phyloP scores from a whole-genome alignment of 2,329 filamentous ascomycete genomes.

The Penicillium digitatum region DNA sequence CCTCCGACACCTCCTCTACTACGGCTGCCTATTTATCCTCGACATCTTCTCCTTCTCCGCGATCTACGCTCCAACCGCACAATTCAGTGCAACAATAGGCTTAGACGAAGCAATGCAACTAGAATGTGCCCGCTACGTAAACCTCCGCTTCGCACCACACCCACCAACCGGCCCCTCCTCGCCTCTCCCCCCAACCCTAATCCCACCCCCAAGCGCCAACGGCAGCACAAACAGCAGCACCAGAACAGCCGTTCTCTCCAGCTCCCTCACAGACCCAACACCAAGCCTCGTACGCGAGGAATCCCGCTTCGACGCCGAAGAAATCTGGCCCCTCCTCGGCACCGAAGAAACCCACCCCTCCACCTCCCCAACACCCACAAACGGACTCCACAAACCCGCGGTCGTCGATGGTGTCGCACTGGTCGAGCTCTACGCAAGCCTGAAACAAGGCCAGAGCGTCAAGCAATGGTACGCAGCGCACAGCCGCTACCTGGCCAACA shows the following conservation, averaged over 20 bases:
- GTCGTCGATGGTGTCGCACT: slow-evolving; percentile 51
- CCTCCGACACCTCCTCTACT: slow-evolving; percentile 85
- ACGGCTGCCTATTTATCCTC: slow-evolving; percentile 82
- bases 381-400: slow-evolving; percentile 5
- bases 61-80: slow-evolving; percentile 79
- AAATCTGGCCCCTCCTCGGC: slow-evolving; percentile 45
- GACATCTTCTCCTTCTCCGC: slow-evolving; percentile 94
- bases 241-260: slow-evolving; percentile 13
- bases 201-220: slow-evolving; percentile 12
- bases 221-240: slow-evolving; percentile 13
- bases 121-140: slow-evolving; percentile 84
- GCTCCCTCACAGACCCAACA: slow-evolving; percentile 21
- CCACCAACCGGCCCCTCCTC: slow-evolving; percentile 25
- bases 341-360: slow-evolving; percentile 16
- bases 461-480: slow-evolving; percentile 82
- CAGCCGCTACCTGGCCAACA: slow-evolving; percentile 64
- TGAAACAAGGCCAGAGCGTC: slow-evolving; percentile 77
- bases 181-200: slow-evolving; percentile 16
- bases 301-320: slow-evolving; percentile 31
- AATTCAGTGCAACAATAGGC: slow-evolving; percentile 71
- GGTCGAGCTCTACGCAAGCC: slow-evolving; percentile 78
- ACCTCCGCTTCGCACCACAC: slow-evolving; percentile 47
- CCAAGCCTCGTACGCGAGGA: slow-evolving; percentile 19
- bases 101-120: slow-evolving; percentile 73
- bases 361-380: slow-evolving; percentile 11